Evolutionary conservation across 257 asterid species (phyloP), one percentile per base, ranked within the genome.

Genomic region (Nicotiana benthamiana): DNA sequence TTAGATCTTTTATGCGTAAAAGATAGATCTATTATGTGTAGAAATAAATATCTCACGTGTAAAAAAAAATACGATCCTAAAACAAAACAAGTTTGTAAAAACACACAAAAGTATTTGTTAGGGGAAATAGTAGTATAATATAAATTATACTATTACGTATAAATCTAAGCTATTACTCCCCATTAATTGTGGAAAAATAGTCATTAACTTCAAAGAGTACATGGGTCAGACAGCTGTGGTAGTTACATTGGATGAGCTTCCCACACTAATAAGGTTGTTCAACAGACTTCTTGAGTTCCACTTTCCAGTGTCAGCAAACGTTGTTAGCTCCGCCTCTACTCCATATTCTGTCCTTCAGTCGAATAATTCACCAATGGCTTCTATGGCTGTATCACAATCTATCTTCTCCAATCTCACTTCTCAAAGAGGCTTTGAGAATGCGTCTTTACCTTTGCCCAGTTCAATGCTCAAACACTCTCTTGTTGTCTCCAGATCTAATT

Each of bases 311-410:
- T 74, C 78, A 74, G 20, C 16, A 74, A 28, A 74, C 61, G 10
- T 74, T 46, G 79, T 7, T 24, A 74, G 12, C 61, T 48, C 79
- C 43, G 79, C 40, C 61, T 70, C 59, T 20, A 22, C 20, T 68
- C 22, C 56, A 22, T 46, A 20, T 15, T 46, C 6, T 72, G 12
- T 72, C 77, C 77, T 70, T 70, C 57, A 17, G 10, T 16, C 60
- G 22, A 54, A 57, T 57, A 10, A 10, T 67, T 1, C 54, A 40
- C 4, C 75, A 87, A 92, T 92, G 98, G 96, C 97, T 80, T 90
- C 97, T 40, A 59, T 94, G 9, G 85, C 92, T 82, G 32, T 89
- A 43, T 91, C 96, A 0, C 96, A 88, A n/a, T 83, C 89, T 36
- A 18, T 82, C 5, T 86, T 91, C 82, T 86, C 97, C 81, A 83